phyloP scores from a whole-genome alignment of 1,139 yeast genomes.

The Suhomyces taliae region DNA sequence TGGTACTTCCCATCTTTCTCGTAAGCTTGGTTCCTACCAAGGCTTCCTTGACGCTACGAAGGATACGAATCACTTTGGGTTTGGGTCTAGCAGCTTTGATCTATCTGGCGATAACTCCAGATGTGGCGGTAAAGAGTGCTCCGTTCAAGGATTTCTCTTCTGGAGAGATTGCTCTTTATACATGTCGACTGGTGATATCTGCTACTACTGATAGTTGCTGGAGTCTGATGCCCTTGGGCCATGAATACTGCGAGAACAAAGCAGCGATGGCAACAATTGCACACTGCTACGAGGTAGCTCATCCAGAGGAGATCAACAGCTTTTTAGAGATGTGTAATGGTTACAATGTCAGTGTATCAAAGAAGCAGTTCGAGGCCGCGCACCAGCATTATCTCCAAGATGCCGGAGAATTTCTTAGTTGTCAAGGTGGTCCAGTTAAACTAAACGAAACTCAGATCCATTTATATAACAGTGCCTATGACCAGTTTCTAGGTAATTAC shows the following conservation, averaged over 20 bases:
- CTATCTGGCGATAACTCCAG: constrained; percentile 31
- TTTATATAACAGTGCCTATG: constrained; percentile 26
- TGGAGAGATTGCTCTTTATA: constrained; percentile 30
- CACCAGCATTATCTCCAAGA: constrained; percentile 40
- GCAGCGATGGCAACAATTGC: constrained; percentile 44
- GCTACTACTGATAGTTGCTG: constrained; percentile 1
- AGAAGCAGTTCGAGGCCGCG: constrained; percentile 30
- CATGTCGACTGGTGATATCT: constrained; percentile 32
- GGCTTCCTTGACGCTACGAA: neutral
- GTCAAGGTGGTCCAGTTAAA: constrained; percentile 25
- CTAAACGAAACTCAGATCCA: constrained; percentile 22
- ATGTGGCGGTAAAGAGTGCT: constrained; percentile 34
- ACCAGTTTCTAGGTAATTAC: constrained; percentile 42
- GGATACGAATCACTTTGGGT: constrained; percentile 1
- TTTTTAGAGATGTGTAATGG: constrained; percentile 31
- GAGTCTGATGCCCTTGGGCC: constrained; percentile 7
- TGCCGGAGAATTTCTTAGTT: constrained; percentile 20
- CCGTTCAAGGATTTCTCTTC: constrained; percentile 34
- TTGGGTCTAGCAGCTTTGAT: constrained; percentile 18
- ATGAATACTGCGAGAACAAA: constrained; percentile 26
- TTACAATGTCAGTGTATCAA: constrained; percentile 28
- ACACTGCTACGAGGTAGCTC: constrained; percentile 33
- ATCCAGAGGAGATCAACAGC: constrained; percentile 23
- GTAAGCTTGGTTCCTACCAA: constrained; percentile 1
- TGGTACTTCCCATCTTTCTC: constrained; percentile 1